Base-by-base conservation (phyloP, 2,329 filamentous ascomycete genomes). In the Lasiodiplodia hormozganensis region DNA sequence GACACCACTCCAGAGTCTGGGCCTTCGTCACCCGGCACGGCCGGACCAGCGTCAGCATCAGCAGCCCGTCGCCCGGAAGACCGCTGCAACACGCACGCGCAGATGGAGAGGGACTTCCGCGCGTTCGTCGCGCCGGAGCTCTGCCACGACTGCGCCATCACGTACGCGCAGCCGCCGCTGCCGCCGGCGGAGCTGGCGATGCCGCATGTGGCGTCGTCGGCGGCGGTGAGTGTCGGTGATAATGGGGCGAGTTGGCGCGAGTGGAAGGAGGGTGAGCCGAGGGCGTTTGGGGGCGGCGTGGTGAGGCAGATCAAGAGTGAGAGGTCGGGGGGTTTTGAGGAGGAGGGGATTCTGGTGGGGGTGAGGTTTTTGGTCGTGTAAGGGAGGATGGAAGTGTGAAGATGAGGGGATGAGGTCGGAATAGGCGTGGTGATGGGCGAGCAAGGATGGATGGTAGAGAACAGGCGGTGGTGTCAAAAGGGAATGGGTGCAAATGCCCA, bases 261-360 rank as follows among this genome's bases (percentile, higher is more conserved):
- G 62, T 73, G 67, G 52, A 67, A 40, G 21, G 18, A 38, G 21
- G 49, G 58, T 31, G 28, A 72, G 57, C 71, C 68, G 7, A 23
- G 74, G 23, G 72, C 40, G 14, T 62, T 51, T 8, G 67, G 62
- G 2, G 72, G 74, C 12, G 71, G 72, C 28, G 71, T 76, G 53
- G 69, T 82, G 65, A 77, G 82, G 64, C 80, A 83, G 70, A 73
- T 82, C 1, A 74, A 73, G 53, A 76, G 78, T 54, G 79, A 80
- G 69, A 74, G 80, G 66, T 72, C 74, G 28, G 82, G 81, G 7
- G 69, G 75, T 25, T 84, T 83, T 69, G 72, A 71, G 28, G 82
- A 83, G 72, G 76, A 80, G 4, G 75, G 76, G 31, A 74, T 84
- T 40, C 74, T 83, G 12, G 76, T 80, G 25, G 82, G 80, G 2